Base-by-base conservation (phyloP, 352 stramenopile species). In the Pythium myriotylum region DNA sequence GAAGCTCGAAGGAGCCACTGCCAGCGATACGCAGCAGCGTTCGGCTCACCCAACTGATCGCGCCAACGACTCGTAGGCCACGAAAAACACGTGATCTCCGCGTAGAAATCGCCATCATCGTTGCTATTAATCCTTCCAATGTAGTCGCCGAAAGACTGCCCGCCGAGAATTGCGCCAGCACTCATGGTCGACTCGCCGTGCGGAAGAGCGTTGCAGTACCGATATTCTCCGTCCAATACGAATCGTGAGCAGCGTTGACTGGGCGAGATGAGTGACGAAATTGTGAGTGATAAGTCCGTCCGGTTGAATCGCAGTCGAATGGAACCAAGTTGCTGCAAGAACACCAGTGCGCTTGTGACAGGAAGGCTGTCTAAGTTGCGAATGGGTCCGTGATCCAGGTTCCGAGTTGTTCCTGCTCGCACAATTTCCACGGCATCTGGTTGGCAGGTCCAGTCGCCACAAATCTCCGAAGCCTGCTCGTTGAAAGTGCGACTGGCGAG, bases 81-180 rank as follows among this genome's bases (percentile, higher is more conserved):
- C 4, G 54, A 62, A 42, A 45, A 62, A 35, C 19, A 47, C 20
- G 35, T 27, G 6, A 62, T 2, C 0, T 46, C 17, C 0, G 54
- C 20, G 6, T 22, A 8, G n/a, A n/a, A n/a, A n/a, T n/a, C n/a
- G 4, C n/a, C 27, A 8, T 24, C 2, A 19, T 13, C 27, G 16
- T 24, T 8, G 41, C 32, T n/a, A 22, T n/a, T 24, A 20, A 41
- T 16, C 2, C 9, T 32, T 2, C 41, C 54, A 14, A 54, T 33
- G 22, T 53, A 62, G n/a, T 62, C 54, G 26, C 54, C 54, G 32
- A 62, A 62, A n/a, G 29, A 54, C 29, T 62, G 54, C 17, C 29
- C 54, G 24, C 39, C 52, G 12, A 59, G 35, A 14, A 49, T 24
- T 3, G 33, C 16, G 4, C 39, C 24, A 3, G 39, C n/a, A 7